Percentiles rank a stretch among this genome's conserved stretches.
Conservation (phyloP, 2,329 filamentous ascomycete species). For the Coniochaeta prunicola region DNA sequence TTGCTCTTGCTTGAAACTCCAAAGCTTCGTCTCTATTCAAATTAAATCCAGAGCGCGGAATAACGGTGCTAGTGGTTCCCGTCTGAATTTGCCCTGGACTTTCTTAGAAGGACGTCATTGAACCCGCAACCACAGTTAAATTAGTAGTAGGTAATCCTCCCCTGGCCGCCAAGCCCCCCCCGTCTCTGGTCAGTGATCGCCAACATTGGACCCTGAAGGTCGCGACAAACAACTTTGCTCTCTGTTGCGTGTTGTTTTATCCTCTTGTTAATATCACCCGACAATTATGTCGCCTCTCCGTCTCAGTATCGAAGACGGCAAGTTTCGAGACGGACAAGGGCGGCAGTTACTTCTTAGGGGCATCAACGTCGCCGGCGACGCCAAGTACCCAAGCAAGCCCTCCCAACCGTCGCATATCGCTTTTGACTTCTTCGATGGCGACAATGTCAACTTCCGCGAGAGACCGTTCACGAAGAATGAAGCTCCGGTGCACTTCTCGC, state of each 20-base stretch:
- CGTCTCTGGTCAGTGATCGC: not conserved
- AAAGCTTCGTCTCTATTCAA: not conserved
- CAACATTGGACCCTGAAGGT: not conserved
- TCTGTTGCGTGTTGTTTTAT: not conserved
- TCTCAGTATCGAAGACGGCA: constrained; percentile 75
- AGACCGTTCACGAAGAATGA: constrained; percentile 79
- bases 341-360: constrained; percentile 85
- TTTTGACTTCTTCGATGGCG: constrained; percentile 83
- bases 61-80: not conserved
- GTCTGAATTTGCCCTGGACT: not conserved
- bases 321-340: constrained; percentile 74
- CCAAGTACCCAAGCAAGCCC: constrained; percentile 79
- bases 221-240: not conserved
- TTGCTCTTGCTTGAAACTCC: not conserved
- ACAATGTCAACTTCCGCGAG: constrained; percentile 81
- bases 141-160: no score
- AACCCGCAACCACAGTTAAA: not conserved
- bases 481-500: constrained; percentile 77
- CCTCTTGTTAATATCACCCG: not conserved
- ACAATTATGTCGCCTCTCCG: constrained; percentile 63
- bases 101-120: not conserved
- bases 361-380: constrained; percentile 88
- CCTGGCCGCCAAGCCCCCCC: not conserved
- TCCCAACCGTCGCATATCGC: constrained; percentile 72
- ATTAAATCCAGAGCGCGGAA: not conserved